These are phyloP conservation scores for Narthecium ossifragum DNA, from an alignment of 106 monocot species.

Conservation along the genomic window DNA sequence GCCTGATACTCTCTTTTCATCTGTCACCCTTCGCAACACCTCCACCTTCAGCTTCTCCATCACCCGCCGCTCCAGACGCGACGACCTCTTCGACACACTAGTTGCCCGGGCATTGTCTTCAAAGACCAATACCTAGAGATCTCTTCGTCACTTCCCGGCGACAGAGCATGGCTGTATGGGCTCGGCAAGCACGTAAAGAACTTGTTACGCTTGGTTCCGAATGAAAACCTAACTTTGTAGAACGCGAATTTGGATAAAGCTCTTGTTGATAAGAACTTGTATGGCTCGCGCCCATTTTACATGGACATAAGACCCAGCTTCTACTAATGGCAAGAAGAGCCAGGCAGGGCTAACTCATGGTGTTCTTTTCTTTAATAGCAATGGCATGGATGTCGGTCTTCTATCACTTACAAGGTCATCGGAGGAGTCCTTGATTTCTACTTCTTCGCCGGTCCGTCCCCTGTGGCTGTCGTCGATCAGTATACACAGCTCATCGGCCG, in stretches of 20 bases:
- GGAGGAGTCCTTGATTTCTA: slow-evolving; percentile 28
- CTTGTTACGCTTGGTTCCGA: slow-evolving; percentile 30
- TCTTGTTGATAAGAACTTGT: slow-evolving; percentile 34
- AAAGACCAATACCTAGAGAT: slow-evolving; percentile 44
- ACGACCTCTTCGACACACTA: neutral
- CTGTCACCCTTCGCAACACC: too few relatives aligned
- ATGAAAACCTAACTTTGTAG: slow-evolving; percentile 62
- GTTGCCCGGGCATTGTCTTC: slow-evolving; percentile 25
- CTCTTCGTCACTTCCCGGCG: slow-evolving; percentile 28
- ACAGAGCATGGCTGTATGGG: slow-evolving; percentile 31
- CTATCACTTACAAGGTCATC: slow-evolving; percentile 21
- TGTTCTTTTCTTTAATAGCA: slow-evolving; percentile 30
- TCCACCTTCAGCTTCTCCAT: neutral
- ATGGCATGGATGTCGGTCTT: slow-evolving; percentile 26
- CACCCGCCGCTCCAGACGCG: neutral
- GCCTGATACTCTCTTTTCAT: too few relatives aligned
- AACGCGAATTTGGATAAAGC: slow-evolving; percentile 38
- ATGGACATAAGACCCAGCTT: slow-evolving; percentile 31
- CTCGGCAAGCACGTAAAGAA: slow-evolving; percentile 66
- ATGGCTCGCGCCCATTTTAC: slow-evolving; percentile 78
- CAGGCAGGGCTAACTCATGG: slow-evolving; percentile 14
- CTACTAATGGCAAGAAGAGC: neutral
- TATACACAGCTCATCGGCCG: slow-evolving; percentile 27
- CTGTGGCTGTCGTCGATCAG: slow-evolving; percentile 17
- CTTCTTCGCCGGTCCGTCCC: slow-evolving; percentile 25